Percentiles rank a stretch among this genome's conserved stretches.
phyloP scores from a whole-genome alignment of 129 eudicot genomes.

The Flaveria linearis region DNA sequence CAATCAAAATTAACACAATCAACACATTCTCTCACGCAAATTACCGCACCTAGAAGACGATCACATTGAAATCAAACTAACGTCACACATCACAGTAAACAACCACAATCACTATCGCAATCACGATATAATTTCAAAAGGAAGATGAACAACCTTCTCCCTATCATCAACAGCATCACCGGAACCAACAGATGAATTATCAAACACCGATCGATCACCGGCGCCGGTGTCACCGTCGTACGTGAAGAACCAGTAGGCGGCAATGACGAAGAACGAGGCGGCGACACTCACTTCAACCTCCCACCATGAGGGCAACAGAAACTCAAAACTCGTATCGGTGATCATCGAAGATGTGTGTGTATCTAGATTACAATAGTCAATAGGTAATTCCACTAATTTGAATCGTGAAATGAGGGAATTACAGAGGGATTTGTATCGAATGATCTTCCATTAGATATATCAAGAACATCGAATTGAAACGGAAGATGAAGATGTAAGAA shows the following conservation, averaged over 20 bases:
- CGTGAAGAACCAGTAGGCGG: conserved; percentile 62
- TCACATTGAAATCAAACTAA: conserved; percentile 4
- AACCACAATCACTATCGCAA: conserved; percentile 12
- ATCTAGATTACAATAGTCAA: conserved; percentile 10
- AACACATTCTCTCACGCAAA: conserved; percentile 23
- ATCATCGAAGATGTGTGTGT: conserved; percentile 33
- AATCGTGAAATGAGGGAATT: neutral
- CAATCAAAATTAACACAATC: neutral
- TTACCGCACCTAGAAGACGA: conserved; percentile 19
- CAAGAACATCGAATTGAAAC: conserved; percentile 19
- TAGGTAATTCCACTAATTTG: neutral
- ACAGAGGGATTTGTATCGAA: conserved; percentile 1
- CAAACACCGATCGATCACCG: conserved; percentile 35
- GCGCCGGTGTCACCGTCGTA: conserved; percentile 27
- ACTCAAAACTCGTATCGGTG: conserved; percentile 31
- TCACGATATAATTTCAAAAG: neutral
- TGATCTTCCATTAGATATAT: conserved; percentile 13
- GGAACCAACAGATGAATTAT: conserved; percentile 26
- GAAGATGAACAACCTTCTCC: conserved; percentile 47
- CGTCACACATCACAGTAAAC: neutral
- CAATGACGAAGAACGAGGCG: conserved; percentile 54
- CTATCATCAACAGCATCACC: conserved; percentile 44
- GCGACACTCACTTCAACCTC: conserved; percentile 68
- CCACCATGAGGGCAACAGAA: conserved; percentile 71
- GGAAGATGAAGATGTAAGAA: conserved; percentile 6